Conservation (phyloP, 495 filamentous ascomycete genomes). For the Penicillium canariense region DNA sequence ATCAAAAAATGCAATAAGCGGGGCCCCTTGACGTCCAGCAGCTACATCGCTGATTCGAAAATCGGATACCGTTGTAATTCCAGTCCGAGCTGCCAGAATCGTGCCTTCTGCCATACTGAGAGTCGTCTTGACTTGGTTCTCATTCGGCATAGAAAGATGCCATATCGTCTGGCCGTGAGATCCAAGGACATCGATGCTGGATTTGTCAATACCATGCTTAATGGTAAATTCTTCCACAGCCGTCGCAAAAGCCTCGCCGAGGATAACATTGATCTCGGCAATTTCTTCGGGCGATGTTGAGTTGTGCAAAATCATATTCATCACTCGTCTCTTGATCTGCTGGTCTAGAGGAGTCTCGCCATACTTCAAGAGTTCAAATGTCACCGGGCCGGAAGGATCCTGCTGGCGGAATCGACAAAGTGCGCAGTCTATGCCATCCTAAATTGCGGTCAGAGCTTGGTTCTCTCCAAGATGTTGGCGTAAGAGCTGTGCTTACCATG, state of each 20-base stretch:
- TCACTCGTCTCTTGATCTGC: conserved; percentile 54
- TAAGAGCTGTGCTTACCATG: conserved; percentile 26
- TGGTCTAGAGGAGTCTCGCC: conserved; percentile 48
- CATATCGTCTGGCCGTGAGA: conserved; percentile 61
- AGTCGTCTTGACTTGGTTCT: conserved; percentile 43
- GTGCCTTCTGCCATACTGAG: conserved; percentile 47
- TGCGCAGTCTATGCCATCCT: conserved; percentile 53
- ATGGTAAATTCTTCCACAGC: conserved; percentile 48
- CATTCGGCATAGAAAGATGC: conserved; percentile 56
- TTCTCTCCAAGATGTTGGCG: background rate
- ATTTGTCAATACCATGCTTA: conserved; percentile 41
- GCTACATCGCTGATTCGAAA: conserved; percentile 47
- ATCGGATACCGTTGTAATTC: conserved; percentile 46
- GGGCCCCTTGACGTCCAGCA: conserved; percentile 45
- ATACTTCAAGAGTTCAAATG: conserved; percentile 22
- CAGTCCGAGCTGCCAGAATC: conserved; percentile 42
- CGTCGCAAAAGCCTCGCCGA: conserved; percentile 51
- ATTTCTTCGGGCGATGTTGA: conserved; percentile 50
- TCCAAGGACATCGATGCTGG: conserved; percentile 54
- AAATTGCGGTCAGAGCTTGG: background rate
- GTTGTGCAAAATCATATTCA: conserved; percentile 55
- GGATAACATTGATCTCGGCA: conserved; percentile 52
- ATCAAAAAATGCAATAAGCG: conserved; percentile 48
- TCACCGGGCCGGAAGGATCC: background rate
- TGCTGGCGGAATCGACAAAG: conserved; percentile 47